Evolutionary conservation across 179 eudicot species (phyloP).

Genomic region (Corrigiola litoralis): DNA sequence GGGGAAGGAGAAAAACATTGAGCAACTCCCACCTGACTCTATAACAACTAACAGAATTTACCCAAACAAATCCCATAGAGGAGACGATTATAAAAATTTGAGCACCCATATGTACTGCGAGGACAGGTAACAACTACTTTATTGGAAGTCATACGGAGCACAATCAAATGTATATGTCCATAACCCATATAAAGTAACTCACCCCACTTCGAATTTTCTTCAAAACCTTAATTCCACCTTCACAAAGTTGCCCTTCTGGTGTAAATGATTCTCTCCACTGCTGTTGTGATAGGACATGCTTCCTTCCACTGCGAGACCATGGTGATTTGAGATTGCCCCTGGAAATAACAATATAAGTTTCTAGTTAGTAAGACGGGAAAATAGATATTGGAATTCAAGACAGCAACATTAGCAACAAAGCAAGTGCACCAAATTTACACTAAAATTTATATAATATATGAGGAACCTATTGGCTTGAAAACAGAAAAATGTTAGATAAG

Average conservation of each 20-base stretch:
- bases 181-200: constrained; percentile 30
- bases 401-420: too few relatives aligned
- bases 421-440: too few relatives aligned
- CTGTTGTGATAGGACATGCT: constrained; percentile 57
- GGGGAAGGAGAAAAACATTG: background rate
- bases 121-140: background rate
- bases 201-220: constrained; percentile 97
- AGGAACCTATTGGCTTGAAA: too few relatives aligned
- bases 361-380: too few relatives aligned
- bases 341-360: constrained; percentile 16
- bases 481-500: too few relatives aligned
- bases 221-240: constrained; percentile 78
- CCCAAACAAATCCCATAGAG: background rate
- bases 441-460: too few relatives aligned
- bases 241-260: constrained; percentile 75
- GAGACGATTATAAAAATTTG: background rate
- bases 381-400: too few relatives aligned
- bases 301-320: constrained; percentile 91
- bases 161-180: background rate
- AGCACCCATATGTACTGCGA: background rate
- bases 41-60: background rate
- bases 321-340: constrained; percentile 91
- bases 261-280: constrained; percentile 78
- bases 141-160: background rate
- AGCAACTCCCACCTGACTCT: background rate